phyloP scores from a whole-genome alignment of 2,329 filamentous ascomycete genomes.

The Trichoderma gracile region DNA sequence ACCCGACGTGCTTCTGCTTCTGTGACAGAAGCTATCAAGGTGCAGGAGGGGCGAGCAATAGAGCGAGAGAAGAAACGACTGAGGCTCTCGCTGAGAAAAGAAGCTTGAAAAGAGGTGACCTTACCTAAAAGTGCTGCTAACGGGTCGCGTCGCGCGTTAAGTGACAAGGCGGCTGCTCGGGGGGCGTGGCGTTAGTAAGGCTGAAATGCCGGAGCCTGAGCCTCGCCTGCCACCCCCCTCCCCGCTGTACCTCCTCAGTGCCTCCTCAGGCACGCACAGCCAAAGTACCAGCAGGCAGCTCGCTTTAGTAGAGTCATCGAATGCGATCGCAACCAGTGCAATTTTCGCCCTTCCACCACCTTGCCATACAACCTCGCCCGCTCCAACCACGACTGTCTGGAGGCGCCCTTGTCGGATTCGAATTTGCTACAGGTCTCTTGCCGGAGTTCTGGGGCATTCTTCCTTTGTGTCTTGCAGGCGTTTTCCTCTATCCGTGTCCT shows the following conservation, averaged over 20 bases:
- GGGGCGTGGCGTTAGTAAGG: conserved; percentile 17
- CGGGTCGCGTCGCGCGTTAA: conserved; percentile 45
- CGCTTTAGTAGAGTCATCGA: conserved; percentile 1
- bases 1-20: background rate
- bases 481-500: conserved; percentile 9
- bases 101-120: conserved; percentile 35
- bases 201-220: background rate
- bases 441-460: background rate
- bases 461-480: conserved; percentile 13
- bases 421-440: conserved; percentile 10
- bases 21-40: background rate
- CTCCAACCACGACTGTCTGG: background rate
- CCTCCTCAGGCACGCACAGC: too few species aligned
- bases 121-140: background rate
- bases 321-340: background rate
- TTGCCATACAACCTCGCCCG: background rate
- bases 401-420: background rate
- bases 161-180: conserved; percentile 30
- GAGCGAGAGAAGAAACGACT: background rate
- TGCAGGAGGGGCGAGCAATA: background rate
- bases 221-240: conserved; percentile 19
- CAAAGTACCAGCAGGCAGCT: background rate
- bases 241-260: conserved; percentile 7
- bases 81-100: background rate
- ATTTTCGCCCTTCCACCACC: conserved; percentile 12